Percentiles rank a stretch among this genome's conserved stretches.
Evolutionary conservation across 106 monocot genomes (phyloP).

Genomic region (Hemerocallis citrina): DNA sequence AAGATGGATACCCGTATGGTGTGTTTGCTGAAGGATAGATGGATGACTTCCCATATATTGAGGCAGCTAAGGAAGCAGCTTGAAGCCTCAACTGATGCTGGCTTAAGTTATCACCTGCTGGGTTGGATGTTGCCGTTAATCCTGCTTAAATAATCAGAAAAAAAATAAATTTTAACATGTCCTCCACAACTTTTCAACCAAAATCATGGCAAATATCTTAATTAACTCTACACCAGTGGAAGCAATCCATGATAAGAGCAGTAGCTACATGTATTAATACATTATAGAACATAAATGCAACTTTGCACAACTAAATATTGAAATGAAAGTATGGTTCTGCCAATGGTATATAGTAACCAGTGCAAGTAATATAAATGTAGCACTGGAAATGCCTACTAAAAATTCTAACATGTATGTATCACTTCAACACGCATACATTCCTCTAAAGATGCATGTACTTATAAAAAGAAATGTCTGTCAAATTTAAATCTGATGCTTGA

Average conservation of each 20-base stretch:
- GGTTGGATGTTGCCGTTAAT: conserved; percentile 24
- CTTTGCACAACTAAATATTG: too few species aligned
- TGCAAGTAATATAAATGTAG: too few species aligned
- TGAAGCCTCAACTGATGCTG: conserved; percentile 47
- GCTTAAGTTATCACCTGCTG: conserved; percentile 14
- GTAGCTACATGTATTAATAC: too few species aligned
- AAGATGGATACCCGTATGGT: conserved; percentile 23
- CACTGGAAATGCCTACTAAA: too few species aligned
- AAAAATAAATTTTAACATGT: neutral
- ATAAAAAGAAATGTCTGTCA: too few species aligned
- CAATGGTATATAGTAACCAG: too few species aligned
- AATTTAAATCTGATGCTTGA: too few species aligned
- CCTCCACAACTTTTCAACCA: neutral
- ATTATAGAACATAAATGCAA: too few species aligned
- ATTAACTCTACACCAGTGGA: neutral
- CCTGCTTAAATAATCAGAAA: conserved; percentile 15
- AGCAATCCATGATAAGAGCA: neutral
- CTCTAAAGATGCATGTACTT: too few species aligned
- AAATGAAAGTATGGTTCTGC: too few species aligned
- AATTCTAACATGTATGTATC: too few species aligned
- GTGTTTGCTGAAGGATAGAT: conserved; percentile 32
- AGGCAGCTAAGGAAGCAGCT: conserved; percentile 68
- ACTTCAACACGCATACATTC: too few species aligned
- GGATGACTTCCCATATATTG: conserved; percentile 64
- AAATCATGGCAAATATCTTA: neutral